Conservation (phyloP, 2,329 filamentous ascomycete genomes). For the Shiraia bambusicola region DNA sequence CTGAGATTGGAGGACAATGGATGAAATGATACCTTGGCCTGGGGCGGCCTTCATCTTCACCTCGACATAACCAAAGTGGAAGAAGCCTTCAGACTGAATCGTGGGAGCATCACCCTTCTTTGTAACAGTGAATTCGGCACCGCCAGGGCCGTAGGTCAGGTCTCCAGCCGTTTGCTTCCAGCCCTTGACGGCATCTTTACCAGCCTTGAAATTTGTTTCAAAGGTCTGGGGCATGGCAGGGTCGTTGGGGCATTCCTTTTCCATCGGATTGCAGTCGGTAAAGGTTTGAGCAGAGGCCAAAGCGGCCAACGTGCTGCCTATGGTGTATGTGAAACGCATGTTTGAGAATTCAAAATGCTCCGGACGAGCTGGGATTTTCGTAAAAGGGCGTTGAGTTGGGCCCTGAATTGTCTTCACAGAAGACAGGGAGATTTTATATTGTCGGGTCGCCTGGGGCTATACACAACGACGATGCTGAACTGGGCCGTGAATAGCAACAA, state of each 20-base stretch:
- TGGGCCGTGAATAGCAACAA: constrained; percentile 12
- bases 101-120: constrained; percentile 59
- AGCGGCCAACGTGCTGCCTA: constrained; percentile 35
- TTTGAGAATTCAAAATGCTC: constrained; percentile 5
- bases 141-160: constrained; percentile 48
- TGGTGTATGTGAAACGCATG: constrained; percentile 36
- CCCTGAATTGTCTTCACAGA: constrained; percentile 35
- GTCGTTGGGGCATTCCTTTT: constrained; percentile 49
- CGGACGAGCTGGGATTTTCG: constrained; percentile 1
- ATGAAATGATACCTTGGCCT: constrained; percentile 75
- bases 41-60: constrained; percentile 73
- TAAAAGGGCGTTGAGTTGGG: not conserved
- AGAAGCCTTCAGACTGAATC: constrained; percentile 76
- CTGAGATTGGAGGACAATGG: constrained; percentile 80
- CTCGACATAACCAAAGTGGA: constrained; percentile 82
- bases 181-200: constrained; percentile 40
- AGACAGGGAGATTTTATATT: constrained; percentile 15
- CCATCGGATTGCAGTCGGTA: constrained; percentile 48
- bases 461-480: constrained; percentile 15
- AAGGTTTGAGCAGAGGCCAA: constrained; percentile 48
- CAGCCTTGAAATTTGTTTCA: constrained; percentile 49
- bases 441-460: constrained; percentile 11
- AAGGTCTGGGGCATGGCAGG: constrained; percentile 45
- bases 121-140: constrained; percentile 54
- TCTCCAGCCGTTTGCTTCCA: constrained; percentile 44